phyloP scores from a whole-genome alignment of 495 filamentous ascomycete genomes.

The Articulospora tetracladia region DNA sequence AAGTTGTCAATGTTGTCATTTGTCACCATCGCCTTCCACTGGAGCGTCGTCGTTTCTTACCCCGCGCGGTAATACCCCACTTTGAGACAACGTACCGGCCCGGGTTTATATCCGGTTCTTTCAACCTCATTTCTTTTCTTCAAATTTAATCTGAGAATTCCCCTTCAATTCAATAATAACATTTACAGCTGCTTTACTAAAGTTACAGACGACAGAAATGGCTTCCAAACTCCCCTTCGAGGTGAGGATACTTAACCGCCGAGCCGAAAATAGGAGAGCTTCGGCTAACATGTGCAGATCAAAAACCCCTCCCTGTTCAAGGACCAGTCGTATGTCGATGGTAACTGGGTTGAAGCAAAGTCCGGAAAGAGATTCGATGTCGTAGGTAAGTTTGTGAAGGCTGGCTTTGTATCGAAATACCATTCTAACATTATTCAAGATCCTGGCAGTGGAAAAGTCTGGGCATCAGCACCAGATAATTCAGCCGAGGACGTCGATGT shows the following conservation, averaged over 20 bases:
- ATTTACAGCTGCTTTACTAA: too few relatives aligned
- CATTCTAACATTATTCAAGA: slow-evolving; percentile 32
- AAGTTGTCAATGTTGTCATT: not conserved
- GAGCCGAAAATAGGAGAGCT: slow-evolving; percentile 1
- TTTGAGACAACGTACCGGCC: not conserved
- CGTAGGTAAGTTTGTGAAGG: slow-evolving; percentile 39
- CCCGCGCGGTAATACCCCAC: not conserved
- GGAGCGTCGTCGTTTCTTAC: not conserved
- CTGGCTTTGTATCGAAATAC: not conserved
- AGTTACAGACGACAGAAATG: too few relatives aligned
- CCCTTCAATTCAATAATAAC: not conserved
- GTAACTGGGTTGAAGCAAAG: slow-evolving; percentile 59
- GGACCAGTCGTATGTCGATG: slow-evolving; percentile 54
- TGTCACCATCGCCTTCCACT: not conserved
- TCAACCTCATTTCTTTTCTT: not conserved
- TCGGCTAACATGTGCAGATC: slow-evolving; percentile 37
- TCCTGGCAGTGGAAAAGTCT: slow-evolving; percentile 60
- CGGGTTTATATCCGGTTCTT: not conserved
- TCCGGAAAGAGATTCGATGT: slow-evolving; percentile 65
- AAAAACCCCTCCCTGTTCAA: slow-evolving; percentile 56
- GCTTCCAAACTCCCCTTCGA: slow-evolving; percentile 18
- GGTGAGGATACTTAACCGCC: not conserved
- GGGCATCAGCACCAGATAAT: slow-evolving; percentile 61
- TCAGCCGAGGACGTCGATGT: slow-evolving; percentile 55
- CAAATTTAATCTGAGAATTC: not conserved